These are phyloP conservation scores for Boletus fagicola DNA, from an alignment of 768 basidiomycete genomes.

Conservation along the genomic window DNA sequence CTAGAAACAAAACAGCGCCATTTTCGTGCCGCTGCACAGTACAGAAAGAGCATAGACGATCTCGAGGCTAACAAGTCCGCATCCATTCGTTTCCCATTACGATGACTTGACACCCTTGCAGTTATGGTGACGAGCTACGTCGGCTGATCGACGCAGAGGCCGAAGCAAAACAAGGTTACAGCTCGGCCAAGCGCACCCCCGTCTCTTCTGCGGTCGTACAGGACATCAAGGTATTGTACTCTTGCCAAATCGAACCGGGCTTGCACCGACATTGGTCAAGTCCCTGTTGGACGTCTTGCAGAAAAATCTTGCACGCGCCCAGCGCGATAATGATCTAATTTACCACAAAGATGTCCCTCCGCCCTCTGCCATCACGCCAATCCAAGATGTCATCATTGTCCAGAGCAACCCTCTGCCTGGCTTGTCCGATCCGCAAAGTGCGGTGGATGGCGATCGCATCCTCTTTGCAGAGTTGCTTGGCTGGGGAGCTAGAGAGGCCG, in stretches of 20 bases:
- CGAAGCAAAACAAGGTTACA: constrained; percentile 69
- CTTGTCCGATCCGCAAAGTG: constrained; percentile 55
- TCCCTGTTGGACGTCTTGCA: constrained; percentile 72
- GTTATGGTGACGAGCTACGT: constrained; percentile 87
- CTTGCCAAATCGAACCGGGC: not conserved
- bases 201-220: constrained; percentile 63
- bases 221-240: constrained; percentile 66
- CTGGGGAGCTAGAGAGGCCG: constrained; percentile 86
- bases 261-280: constrained; percentile 39
- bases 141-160: constrained; percentile 67
- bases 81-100: not conserved
- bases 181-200: constrained; percentile 59
- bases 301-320: constrained; percentile 64
- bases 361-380: constrained; percentile 58
- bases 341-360: constrained; percentile 89
- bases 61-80: constrained; percentile 68
- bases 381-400: constrained; percentile 67
- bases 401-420: constrained; percentile 54
- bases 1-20: constrained; percentile 80
- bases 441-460: constrained; percentile 51
- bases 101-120: constrained; percentile 31
- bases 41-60: constrained; percentile 86
- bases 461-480: constrained; percentile 75
- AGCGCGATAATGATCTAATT: constrained; percentile 92
- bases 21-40: constrained; percentile 87